Evolutionary conservation across 1,139 yeast species (phyloP), one percentile per base, ranked within the genome.

Genomic region (Candida glucosophila): DNA sequence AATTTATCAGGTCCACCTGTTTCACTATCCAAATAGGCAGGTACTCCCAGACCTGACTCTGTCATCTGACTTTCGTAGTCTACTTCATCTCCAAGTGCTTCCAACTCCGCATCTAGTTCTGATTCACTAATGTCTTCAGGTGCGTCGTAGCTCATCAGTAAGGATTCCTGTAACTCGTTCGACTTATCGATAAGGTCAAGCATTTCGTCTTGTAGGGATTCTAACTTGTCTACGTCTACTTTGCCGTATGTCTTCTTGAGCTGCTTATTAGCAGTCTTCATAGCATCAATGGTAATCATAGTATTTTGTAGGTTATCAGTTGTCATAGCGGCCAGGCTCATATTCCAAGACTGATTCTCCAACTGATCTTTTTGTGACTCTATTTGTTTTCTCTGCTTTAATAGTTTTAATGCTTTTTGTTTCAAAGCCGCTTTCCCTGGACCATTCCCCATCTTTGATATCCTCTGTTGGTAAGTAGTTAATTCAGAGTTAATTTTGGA

Each of bases 281-380:
- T 77, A 16, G 95, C 97, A 52, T 86, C 94, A 10, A 90, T 79
- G 0, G 97, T 90, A 22, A 86, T 81, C 93, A 90, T 80, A 12
- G 96, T 90, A 52, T 92, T 92, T 43, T 86, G 77, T 40, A 90
- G 64, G 47, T 88, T 90, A 37, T 88, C 97, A 9, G 95, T 88
- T 7, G 96, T 90, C 92, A 88, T 81, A 32, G 86, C 80, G 2
- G 97, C 96, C 51, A 86, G 97, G 26, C 92, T 81, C 83, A 92
- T 90, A 41, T 90, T 88, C 96, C 97, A 90, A 32, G 85, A 75
- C 52, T 92, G 98, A 27, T 79, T 73, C 52, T 86, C 93, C 36
- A 92, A 57, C 44, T 86, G 93, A 47, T 88, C 96, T 44, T 85
- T 81, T 58, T 88, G 97, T 2, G 79, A 73, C 48, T 88, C 98